A percentile compares a stretch with the other conserved stretches of the same genome.
Evolutionary conservation across 225 moss, liverwort and hornwort species (phyloP).

Genomic region (Ulota crispa): DNA sequence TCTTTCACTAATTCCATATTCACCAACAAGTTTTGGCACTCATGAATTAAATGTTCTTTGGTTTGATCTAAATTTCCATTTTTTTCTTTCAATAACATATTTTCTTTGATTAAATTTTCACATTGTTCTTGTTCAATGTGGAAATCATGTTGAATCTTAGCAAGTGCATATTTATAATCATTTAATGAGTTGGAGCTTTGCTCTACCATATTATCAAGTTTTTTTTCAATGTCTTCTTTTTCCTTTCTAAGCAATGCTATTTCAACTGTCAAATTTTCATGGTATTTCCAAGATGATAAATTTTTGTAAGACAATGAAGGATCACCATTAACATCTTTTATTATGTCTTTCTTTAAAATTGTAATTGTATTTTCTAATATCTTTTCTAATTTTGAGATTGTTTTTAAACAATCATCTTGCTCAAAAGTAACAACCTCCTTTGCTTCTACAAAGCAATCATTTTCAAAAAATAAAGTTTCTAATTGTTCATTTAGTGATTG

Average conservation of each 20-base stretch:
- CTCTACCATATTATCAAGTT: neutral
- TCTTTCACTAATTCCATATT: neutral
- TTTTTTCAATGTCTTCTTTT: neutral
- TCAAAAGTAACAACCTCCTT: neutral
- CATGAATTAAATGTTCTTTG: neutral
- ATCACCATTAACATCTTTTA: neutral
- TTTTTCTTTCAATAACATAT: neutral
- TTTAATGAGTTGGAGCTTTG: neutral
- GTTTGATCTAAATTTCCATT: neutral
- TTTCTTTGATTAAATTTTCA: neutral
- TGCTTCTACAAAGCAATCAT: neutral
- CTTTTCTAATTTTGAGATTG: neutral
- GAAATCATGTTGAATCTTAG: neutral
- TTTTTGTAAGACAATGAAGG: neutral
- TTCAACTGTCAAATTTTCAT: neutral
- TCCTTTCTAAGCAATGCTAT: neutral
- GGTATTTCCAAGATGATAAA: neutral
- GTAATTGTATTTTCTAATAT: neutral
- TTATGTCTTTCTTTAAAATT: neutral
- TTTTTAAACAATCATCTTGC: neutral
- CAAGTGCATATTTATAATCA: neutral
- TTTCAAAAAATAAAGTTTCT: neutral
- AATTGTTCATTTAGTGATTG: slow-evolving; percentile 13
- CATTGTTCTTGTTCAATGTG: neutral
- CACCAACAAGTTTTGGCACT: neutral